Percentiles rank a stretch among this genome's conserved stretches.
Evolutionary conservation across 2,329 filamentous ascomycete species (phyloP).

Genomic region (Sordariomycetes sp.): DNA sequence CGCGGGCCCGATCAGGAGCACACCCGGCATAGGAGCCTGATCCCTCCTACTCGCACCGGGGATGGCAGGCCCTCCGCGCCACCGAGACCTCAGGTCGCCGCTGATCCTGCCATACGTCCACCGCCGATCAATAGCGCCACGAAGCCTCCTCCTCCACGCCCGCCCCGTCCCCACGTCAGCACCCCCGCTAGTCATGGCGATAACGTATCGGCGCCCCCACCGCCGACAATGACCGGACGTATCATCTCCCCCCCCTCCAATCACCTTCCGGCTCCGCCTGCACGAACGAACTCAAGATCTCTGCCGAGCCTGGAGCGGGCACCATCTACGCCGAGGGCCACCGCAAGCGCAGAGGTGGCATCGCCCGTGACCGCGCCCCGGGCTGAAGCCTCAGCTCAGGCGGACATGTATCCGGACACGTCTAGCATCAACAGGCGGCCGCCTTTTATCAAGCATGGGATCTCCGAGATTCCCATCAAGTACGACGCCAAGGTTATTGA

Average conservation of each 20-base stretch:
- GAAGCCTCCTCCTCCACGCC: conserved; percentile 18
- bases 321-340: background rate
- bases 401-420: conserved; percentile 69
- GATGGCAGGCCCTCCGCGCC: conserved; percentile 38
- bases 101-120: conserved; percentile 15
- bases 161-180: conserved; percentile 9
- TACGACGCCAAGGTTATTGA: conserved; percentile 83
- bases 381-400: conserved; percentile 34
- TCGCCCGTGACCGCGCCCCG: background rate
- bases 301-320: background rate
- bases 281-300: conserved; percentile 13
- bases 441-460: conserved; percentile 61
- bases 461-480: conserved; percentile 68
- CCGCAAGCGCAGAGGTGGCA: background rate
- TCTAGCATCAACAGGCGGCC: conserved; percentile 77
- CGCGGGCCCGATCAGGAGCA: background rate
- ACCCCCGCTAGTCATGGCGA: conserved; percentile 3
- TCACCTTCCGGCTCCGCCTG: conserved; percentile 9
- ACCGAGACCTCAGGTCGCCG: conserved; percentile 27
- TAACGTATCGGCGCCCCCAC: conserved; percentile 11
- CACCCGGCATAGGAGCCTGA: conserved; percentile 17
- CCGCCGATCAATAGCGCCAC: conserved; percentile 11
- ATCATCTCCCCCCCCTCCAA: conserved; percentile 10
- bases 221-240: conserved; percentile 14
- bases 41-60: conserved; percentile 28